Evolutionary conservation across 345 rosid genomes (phyloP), one percentile per base, ranked within the genome.

Genomic region (Bretschneidera sinensis): DNA sequence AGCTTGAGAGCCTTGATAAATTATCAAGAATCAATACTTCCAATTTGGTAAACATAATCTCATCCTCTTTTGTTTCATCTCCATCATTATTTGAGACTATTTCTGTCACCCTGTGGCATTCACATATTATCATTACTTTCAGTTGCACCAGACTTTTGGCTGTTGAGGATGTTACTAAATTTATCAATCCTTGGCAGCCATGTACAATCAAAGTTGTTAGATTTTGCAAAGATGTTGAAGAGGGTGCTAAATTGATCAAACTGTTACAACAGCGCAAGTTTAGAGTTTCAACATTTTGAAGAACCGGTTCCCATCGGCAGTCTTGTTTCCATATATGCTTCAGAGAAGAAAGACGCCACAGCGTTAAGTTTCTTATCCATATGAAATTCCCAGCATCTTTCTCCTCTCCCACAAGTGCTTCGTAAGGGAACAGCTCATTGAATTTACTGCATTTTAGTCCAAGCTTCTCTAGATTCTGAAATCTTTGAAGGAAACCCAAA

Each of bases 401-500:
- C 60, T 60, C 23, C 8, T 11, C 39, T 45, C 8, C 21, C 6
- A 17, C 28, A 28, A 17, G 35, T 54, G 25, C 59, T 65, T 22
- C 59, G 18, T 0, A 4, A 7, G 34, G 21, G 17, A 67, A 60
- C 5, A 69, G 15, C 66, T 43, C 63, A 48, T 62, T 20, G 20
- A 59, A 51, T 16, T 8, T 18, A 55, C 45, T 28, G 25, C 0
- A 0, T 0, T 0, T 0, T 1, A 69, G 25, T 5, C 0, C 0
- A 24, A 73, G 63, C 10, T 6, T 1, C 22, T 69, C 24, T 51
- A 77, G 22, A 33, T 65, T 61, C 4, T 17, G 39, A 19, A 69
- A 65, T 55, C 17, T 55, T 25, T 47, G 2, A 0, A 68, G 24
- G n/a, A 59, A 3, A 5, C 0, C 14, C 20, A 59, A 10, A 24